phyloP scores from a whole-genome alignment of 1,284 basidiomycete genomes.

The Pterula multifida region DNA sequence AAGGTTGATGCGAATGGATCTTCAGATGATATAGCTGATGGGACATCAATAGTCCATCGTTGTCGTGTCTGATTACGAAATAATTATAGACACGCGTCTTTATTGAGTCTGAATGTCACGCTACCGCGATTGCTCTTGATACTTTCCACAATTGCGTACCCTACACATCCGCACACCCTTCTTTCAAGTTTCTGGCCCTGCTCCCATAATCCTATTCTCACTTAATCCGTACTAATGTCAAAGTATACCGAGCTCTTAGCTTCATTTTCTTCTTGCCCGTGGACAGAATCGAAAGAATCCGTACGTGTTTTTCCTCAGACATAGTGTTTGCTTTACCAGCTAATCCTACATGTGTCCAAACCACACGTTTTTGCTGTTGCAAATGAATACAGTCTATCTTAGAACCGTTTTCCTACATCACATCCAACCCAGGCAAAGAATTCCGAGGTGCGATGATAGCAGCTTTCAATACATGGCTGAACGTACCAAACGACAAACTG shows the following conservation, averaged over 20 bases:
- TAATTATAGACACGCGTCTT: too few species aligned
- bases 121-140: too few species aligned
- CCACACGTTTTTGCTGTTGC: not conserved
- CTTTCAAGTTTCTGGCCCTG: too few species aligned
- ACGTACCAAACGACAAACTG: constrained; percentile 67
- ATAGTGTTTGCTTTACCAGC: not conserved
- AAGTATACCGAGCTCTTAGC: not conserved
- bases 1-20: too few species aligned
- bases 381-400: constrained; percentile 39
- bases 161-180: too few species aligned
- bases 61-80: too few species aligned
- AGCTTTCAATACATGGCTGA: constrained; percentile 91
- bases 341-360: not conserved
- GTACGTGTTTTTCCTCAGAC: not conserved
- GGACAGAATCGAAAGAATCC: not conserved
- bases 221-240: not conserved
- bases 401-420: constrained; percentile 86
- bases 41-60: too few species aligned
- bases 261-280: not conserved
- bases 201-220: too few species aligned
- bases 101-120: too few species aligned
- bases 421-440: constrained; percentile 85
- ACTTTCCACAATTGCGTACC: too few species aligned
- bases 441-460: constrained; percentile 83
- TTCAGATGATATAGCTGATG: too few species aligned